Conservation (phyloP, 192 early-diverging fungal species). For the Dispira simplex region DNA sequence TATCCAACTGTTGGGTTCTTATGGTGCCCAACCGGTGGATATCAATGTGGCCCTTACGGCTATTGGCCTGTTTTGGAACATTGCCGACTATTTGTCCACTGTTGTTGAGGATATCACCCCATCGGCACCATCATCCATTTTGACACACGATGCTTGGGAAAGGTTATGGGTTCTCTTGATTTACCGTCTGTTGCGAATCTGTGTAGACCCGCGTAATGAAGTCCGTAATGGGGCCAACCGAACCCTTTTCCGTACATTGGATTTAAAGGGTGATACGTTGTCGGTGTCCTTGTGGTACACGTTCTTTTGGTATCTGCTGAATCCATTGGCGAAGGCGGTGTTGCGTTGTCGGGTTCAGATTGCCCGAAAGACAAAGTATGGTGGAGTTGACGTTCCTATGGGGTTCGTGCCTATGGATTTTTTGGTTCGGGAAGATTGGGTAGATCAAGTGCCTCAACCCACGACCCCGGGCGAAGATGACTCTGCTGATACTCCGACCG, state of each 20-base stretch:
- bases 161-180: slow-evolving; percentile 84
- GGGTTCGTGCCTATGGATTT: no score
- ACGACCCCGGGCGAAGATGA: no score
- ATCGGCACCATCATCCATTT: slow-evolving; percentile 17
- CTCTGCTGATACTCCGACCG: no score
- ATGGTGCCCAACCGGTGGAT: slow-evolving; percentile 74
- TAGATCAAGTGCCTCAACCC: no score
- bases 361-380: no score
- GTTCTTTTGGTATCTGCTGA: slow-evolving; percentile 72
- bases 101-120: not conserved
- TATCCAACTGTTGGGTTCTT: slow-evolving; percentile 62
- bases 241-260: slow-evolving; percentile 85
- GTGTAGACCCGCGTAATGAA: slow-evolving; percentile 73
- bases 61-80: slow-evolving; percentile 80
- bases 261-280: slow-evolving; percentile 68
- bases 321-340: slow-evolving; percentile 45
- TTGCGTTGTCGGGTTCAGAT: slow-evolving; percentile 9
- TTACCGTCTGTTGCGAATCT: slow-evolving; percentile 61
- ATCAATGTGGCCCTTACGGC: slow-evolving; percentile 91
- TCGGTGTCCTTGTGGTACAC: slow-evolving; percentile 62
- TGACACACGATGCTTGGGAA: no score
- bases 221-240: slow-evolving; percentile 90
- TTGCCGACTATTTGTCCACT: slow-evolving; percentile 75
- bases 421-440: no score
- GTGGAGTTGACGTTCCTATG: no score